phyloP scores from a whole-genome alignment of 2,329 filamentous ascomycete species.

The Parastagonospora nodorum region DNA sequence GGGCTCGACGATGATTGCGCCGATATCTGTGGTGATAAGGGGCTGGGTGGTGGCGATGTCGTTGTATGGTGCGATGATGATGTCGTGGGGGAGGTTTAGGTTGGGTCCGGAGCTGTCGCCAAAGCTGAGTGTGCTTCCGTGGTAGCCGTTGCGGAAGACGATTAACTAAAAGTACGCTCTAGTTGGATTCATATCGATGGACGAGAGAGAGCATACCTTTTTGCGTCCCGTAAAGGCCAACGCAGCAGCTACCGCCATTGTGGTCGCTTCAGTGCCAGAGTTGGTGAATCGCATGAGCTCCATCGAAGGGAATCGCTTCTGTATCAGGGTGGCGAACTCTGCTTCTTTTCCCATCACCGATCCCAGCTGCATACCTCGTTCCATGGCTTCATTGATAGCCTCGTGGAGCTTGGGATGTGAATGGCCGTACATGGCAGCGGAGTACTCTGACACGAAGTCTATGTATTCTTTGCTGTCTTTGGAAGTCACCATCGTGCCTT shows the following conservation, averaged over 20 bases:
- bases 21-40: not conserved
- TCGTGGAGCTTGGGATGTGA: not conserved
- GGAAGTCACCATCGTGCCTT: not conserved
- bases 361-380: not conserved
- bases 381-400: not conserved
- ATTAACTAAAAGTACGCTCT: not conserved
- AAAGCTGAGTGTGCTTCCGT: not conserved
- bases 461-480: not conserved
- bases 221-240: not conserved
- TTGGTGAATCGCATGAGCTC: not conserved
- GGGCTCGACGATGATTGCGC: not conserved
- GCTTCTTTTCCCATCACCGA: not conserved
- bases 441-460: not conserved
- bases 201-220: not conserved
- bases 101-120: not conserved
- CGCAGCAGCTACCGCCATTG: not conserved
- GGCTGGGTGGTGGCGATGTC: not conserved
- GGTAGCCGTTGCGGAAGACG: not conserved
- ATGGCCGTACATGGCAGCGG: not conserved
- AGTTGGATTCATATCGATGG: not conserved
- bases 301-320: not conserved
- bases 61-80: not conserved
- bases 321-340: not conserved
- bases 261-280: not conserved
- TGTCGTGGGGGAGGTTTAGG: not conserved